Base-by-base conservation (phyloP, 352 stramenopile genomes). In the Globisporangium nunn region DNA sequence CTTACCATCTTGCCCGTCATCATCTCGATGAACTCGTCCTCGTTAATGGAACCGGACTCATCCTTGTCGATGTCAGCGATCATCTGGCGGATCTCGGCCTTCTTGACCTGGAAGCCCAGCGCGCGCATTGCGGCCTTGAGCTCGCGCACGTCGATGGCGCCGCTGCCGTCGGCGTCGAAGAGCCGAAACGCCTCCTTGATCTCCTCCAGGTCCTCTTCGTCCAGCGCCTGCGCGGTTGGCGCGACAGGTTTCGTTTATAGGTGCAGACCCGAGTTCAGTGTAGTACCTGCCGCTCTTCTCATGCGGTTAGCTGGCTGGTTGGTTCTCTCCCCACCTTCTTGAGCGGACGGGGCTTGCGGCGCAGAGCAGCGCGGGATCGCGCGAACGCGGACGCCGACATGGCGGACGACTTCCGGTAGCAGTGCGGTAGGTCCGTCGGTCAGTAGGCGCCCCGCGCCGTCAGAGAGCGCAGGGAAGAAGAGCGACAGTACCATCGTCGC, bases 1-100 rank as follows among this genome's bases (percentile, higher is more conserved):
- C 64, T 31, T 35, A 87, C 74, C 90, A 98, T 97, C 66, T 96
- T 97, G 41, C 88, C 88, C 1, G 88, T 97, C 71, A 97, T 96
- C 81, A 98, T 96, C 64, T 98, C 91, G 35, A 96, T 85, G 66
- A 98, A 98, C 62, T 98, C 91, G 64, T 97, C 86, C 70, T 96
- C 85, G 58, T 97, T 75, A 66, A 95, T 82, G 35, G 84, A 78
- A 3, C 78, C 78, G 7, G 80, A 94, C 62, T 96, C 87, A 66
- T 98, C 91, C 60, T 98, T 97, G 72, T 97, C 89, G n/a, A 97
- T 90, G 63, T 97, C 87, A 6, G 84, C 75, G 62, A 98, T 91
- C 81, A 98, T 91, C 64, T 93, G 71, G 18, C 85, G 76, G 56
- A 98, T 96, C 70, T 98, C 91, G 6, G 81, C 80, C 70, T 96